Evolutionary conservation across 352 stramenopile genomes (phyloP).

Genomic region (Pythium volutum): DNA sequence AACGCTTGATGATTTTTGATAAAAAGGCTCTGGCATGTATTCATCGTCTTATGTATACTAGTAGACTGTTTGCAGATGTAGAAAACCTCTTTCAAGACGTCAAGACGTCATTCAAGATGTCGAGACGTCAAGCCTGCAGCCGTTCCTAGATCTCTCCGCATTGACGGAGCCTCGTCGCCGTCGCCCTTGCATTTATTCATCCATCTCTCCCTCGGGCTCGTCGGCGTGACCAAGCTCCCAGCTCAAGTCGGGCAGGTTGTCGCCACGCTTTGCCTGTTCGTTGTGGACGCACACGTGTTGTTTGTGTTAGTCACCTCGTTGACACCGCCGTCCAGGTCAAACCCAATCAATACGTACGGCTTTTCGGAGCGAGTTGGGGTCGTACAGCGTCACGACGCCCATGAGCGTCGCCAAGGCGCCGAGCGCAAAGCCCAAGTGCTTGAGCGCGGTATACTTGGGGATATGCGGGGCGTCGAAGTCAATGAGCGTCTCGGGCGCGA

Average conservation of each 20-base stretch:
- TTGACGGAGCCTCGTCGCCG: neutral
- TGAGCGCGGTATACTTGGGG: slow-evolving; percentile 68
- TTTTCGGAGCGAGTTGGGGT: slow-evolving; percentile 77
- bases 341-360: slow-evolving; percentile 42
- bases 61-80: neutral
- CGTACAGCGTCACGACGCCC: slow-evolving; percentile 75
- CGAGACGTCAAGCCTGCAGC: neutral
- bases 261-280: slow-evolving; percentile 60
- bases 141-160: neutral
- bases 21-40: neutral
- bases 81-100: neutral
- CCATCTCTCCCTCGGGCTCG: slow-evolving; percentile 80
- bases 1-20: slow-evolving; percentile 15
- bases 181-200: slow-evolving; percentile 48
- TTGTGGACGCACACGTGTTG: neutral
- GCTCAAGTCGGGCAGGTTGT: slow-evolving; percentile 73
- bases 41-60: neutral
- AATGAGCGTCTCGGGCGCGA: slow-evolving; percentile 84
- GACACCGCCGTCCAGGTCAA: neutral
- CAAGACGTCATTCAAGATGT: neutral
- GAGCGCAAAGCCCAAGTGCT: slow-evolving; percentile 58
- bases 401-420: slow-evolving; percentile 66
- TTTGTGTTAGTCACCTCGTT: neutral
- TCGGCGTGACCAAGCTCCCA: slow-evolving; percentile 77
- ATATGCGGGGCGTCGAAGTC: slow-evolving; percentile 88